Percentiles rank a stretch among this genome's conserved stretches.
phyloP scores from a whole-genome alignment of 2,329 filamentous ascomycete genomes.

The Fusarium sp. region DNA sequence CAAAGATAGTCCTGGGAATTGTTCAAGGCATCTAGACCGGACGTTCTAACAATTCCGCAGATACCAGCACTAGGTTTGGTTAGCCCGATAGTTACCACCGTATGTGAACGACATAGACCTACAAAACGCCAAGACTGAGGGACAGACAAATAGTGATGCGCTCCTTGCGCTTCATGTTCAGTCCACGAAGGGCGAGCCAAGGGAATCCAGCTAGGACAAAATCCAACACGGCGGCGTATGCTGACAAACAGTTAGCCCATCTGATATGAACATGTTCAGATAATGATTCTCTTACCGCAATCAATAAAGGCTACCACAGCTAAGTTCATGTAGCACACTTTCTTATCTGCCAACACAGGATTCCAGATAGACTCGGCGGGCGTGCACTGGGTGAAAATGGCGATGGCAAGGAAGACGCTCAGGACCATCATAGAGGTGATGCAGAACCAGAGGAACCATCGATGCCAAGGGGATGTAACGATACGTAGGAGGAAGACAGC shows the following conservation, averaged over 20 bases:
- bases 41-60: slow-evolving; percentile 1
- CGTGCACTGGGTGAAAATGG: neutral
- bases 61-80: neutral
- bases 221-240: slow-evolving; percentile 1
- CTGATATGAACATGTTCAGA: too few species aligned
- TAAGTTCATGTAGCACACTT: neutral
- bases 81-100: fast-evolving
- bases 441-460: slow-evolving; percentile 3
- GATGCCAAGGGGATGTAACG: slow-evolving; percentile 4
- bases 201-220: slow-evolving; percentile 8
- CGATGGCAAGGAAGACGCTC: slow-evolving; percentile 1
- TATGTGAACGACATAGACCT: neutral
- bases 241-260: neutral
- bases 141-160: neutral
- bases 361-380: slow-evolving; percentile 7
- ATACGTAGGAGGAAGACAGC: slow-evolving; percentile 3
- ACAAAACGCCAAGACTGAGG: slow-evolving; percentile 5
- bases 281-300: neutral
- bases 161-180: slow-evolving; percentile 13
- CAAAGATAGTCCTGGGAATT: slow-evolving; percentile 6
- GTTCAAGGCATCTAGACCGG: neutral
- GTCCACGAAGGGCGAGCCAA: neutral
- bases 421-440: neutral
- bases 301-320: neutral
- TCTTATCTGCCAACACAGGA: neutral